phyloP scores from a whole-genome alignment of 805 yeast genomes.

The Saccharomycopsis microspora region DNA sequence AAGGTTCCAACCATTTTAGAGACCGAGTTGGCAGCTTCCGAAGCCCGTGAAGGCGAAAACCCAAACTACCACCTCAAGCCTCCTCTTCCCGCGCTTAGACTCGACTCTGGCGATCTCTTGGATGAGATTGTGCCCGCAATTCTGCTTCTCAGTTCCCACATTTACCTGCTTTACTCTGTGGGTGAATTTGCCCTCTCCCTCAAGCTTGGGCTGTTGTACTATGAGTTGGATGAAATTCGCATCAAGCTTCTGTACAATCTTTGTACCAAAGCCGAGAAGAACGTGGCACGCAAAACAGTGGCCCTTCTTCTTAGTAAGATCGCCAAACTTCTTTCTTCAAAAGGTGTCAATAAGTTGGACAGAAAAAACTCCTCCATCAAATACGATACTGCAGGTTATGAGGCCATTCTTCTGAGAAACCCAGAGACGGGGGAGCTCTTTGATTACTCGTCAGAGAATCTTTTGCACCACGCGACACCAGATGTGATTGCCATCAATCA shows the following conservation, averaged over 20 bases:
- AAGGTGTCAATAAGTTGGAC: conserved; percentile 21
- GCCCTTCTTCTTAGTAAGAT: conserved; percentile 43
- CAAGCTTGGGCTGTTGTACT: conserved; percentile 41
- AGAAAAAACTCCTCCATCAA: conserved; percentile 22
- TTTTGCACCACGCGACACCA: conserved; percentile 31
- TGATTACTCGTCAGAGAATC: conserved; percentile 22
- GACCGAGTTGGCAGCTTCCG: conserved; percentile 22
- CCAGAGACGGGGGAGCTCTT: conserved; percentile 45
- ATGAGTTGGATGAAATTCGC: conserved; percentile 47
- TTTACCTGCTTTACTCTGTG: conserved; percentile 58
- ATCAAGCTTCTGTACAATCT: conserved; percentile 38
- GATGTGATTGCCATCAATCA: conserved; percentile 57
- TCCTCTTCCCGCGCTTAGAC: conserved; percentile 40
- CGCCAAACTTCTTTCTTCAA: conserved; percentile 46
- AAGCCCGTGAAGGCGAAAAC: conserved; percentile 21
- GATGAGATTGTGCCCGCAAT: conserved; percentile 51
- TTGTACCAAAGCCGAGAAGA: conserved; percentile 42
- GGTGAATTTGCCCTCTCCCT: conserved; percentile 57
- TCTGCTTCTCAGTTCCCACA: conserved; percentile 47
- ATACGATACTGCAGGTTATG: conserved; percentile 51
- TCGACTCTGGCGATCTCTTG: conserved; percentile 32
- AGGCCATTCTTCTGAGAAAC: conserved; percentile 57
- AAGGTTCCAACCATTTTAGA: conserved; percentile 26
- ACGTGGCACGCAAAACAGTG: conserved; percentile 37
- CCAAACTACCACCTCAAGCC: conserved; percentile 29